These are phyloP conservation scores for Cajanus cajan DNA, from an alignment of 306 rosid genomes.

Conservation along the genomic window DNA sequence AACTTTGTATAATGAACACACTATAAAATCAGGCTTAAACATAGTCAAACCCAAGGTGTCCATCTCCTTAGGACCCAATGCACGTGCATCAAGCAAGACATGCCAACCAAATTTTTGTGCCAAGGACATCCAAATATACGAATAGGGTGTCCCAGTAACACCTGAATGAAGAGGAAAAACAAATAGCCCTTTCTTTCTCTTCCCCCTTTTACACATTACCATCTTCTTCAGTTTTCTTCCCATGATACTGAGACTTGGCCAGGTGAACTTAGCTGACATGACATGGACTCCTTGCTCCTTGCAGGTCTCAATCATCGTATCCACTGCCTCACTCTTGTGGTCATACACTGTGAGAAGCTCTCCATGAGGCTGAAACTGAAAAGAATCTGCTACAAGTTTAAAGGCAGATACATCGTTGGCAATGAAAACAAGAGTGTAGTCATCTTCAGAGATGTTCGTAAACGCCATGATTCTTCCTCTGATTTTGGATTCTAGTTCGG, in stretches of 20 bases:
- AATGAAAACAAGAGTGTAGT: constrained; percentile 58
- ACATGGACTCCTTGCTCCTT: constrained; percentile 48
- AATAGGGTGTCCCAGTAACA: constrained; percentile 60
- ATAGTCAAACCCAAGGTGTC: constrained; percentile 64
- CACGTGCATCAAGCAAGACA: constrained; percentile 65
- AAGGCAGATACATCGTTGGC: constrained; percentile 64
- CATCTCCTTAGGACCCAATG: constrained; percentile 71
- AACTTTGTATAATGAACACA: constrained; percentile 50
- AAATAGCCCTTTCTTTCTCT: constrained; percentile 48
- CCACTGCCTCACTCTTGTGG: constrained; percentile 51
- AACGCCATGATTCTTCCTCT: constrained; percentile 56
- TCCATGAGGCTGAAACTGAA: constrained; percentile 54
- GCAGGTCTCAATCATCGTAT: constrained; percentile 52
- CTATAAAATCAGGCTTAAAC: constrained; percentile 62
- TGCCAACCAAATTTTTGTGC: constrained; percentile 74
- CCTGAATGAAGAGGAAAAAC: constrained; percentile 72
- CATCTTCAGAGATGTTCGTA: constrained; percentile 59
- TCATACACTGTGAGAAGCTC: constrained; percentile 62
- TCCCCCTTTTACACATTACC: constrained; percentile 32
- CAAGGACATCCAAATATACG: constrained; percentile 66
- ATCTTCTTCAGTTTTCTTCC: constrained; percentile 41
- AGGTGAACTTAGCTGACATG: constrained; percentile 54
- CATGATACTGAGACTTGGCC: constrained; percentile 54
- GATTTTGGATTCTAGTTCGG: constrained; percentile 47
- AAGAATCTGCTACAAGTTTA: constrained; percentile 57